A percentile compares a stretch with the other conserved stretches of the same genome.
Conservation (phyloP, 164 flowering plant species). For the Chimonanthus praecox region DNA sequence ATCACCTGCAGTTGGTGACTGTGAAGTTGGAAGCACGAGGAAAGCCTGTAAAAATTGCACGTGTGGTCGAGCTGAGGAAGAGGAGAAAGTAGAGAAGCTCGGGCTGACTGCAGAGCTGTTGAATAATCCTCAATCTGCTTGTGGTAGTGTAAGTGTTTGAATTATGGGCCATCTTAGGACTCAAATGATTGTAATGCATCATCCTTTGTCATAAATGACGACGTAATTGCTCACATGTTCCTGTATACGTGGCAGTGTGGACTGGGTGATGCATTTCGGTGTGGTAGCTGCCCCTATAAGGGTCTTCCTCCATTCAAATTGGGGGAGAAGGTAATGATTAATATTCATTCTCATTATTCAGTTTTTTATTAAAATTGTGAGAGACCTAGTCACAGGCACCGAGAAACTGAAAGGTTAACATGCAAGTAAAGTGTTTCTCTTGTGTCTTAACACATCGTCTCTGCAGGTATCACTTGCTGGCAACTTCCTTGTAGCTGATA, state of each 20-base stretch:
- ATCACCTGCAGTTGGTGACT: slow-evolving; percentile 55
- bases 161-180: not conserved
- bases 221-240: not conserved
- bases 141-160: slow-evolving; percentile 77
- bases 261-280: slow-evolving; percentile 96
- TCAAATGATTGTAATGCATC: not conserved
- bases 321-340: slow-evolving; percentile 76
- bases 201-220: not conserved
- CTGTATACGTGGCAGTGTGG: slow-evolving; percentile 62
- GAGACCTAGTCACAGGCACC: not conserved
- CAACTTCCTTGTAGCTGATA: slow-evolving; percentile 25
- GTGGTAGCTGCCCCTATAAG: slow-evolving; percentile 87
- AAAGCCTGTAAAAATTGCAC: slow-evolving; percentile 98
- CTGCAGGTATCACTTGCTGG: slow-evolving; percentile 26
- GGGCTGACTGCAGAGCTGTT: slow-evolving; percentile 69
- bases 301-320: slow-evolving; percentile 87
- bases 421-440: not conserved
- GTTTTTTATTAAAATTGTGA: not conserved
- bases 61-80: slow-evolving; percentile 92
- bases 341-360: not conserved
- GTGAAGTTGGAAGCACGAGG: slow-evolving; percentile 86
- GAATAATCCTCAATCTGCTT: slow-evolving; percentile 84
- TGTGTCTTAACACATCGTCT: not conserved
- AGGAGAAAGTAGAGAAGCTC: slow-evolving; percentile 61
- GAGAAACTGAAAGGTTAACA: not conserved